phyloP scores from a whole-genome alignment of 1,284 basidiomycete species.

The Cryptococcus hybrid region DNA sequence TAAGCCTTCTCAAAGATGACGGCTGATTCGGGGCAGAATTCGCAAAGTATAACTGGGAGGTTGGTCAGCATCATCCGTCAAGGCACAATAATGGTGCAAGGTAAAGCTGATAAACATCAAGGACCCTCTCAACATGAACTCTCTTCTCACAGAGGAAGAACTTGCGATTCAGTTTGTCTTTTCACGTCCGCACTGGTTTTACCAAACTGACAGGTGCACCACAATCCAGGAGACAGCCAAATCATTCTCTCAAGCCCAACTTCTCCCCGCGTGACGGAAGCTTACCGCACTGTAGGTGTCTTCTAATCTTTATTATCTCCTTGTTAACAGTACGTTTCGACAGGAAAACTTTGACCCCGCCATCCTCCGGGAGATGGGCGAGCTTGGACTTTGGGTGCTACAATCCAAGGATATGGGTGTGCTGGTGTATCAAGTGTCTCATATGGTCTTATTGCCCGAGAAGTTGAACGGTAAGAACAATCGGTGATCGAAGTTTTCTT shows the following conservation, averaged over 20 bases:
- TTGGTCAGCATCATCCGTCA: slow-evolving; percentile 17
- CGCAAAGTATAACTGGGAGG: slow-evolving; percentile 69
- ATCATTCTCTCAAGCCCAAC: slow-evolving; percentile 79
- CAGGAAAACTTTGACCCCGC: slow-evolving; percentile 70
- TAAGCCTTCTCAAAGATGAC: neutral
- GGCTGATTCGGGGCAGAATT: slow-evolving; percentile 41
- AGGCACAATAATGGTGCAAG: too few species aligned
- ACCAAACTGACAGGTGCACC: neutral
- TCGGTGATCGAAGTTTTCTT: too few species aligned
- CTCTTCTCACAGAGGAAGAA: slow-evolving; percentile 85
- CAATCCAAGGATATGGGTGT: slow-evolving; percentile 91
- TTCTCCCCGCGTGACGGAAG: slow-evolving; percentile 80
- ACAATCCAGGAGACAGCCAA: slow-evolving; percentile 64
- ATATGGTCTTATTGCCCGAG: slow-evolving; percentile 89
- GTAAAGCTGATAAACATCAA: neutral
- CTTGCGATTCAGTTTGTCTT: slow-evolving; percentile 71
- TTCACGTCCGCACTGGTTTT: neutral
- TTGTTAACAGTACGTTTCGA: neutral
- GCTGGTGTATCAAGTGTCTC: slow-evolving; percentile 90
- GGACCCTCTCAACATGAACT: slow-evolving; percentile 73
- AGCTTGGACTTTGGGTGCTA: slow-evolving; percentile 87
- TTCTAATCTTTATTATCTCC: neutral
- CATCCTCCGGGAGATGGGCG: slow-evolving; percentile 88
- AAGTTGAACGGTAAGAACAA: slow-evolving; percentile 73
- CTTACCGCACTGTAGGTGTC: slow-evolving; percentile 79